Evolutionary conservation across 495 filamentous ascomycete species (phyloP).

Genomic region (Trichoderma orchidacearum): DNA sequence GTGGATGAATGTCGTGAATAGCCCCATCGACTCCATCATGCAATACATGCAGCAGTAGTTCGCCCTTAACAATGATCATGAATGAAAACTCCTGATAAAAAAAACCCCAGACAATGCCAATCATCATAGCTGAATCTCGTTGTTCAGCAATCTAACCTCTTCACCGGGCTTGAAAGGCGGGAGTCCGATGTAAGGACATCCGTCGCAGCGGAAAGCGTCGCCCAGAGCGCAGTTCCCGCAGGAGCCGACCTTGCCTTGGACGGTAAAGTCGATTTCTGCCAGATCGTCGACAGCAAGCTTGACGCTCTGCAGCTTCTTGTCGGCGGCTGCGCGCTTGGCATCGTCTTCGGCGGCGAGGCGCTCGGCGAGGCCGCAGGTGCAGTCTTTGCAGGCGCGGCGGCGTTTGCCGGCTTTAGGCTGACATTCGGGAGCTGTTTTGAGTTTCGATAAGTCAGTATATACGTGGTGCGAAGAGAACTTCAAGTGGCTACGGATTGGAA

Average conservation of each 20-base stretch:
- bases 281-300: conserved; percentile 73
- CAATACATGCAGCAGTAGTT: not conserved
- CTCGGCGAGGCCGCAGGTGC: conserved; percentile 79
- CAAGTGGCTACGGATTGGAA: conserved; percentile 7
- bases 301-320: conserved; percentile 35
- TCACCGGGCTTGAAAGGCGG: conserved; percentile 95
- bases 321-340: conserved; percentile 45
- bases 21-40: not conserved
- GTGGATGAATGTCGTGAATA: not conserved
- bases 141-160: conserved; percentile 75
- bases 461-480: not conserved
- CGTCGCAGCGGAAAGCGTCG: conserved; percentile 65
- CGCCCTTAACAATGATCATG: no score
- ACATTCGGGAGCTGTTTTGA: conserved; percentile 59
- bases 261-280: conserved; percentile 85
- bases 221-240: conserved; percentile 88
- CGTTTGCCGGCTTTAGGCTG: conserved; percentile 70
- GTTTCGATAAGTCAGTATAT: conserved; percentile 3
- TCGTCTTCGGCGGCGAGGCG: conserved; percentile 69
- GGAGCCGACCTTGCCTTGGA: conserved; percentile 84
- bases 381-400: conserved; percentile 92
- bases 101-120: not conserved
- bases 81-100: not conserved
- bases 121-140: conserved; percentile 67
- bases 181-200: conserved; percentile 85